phyloP scores from a whole-genome alignment of 1,139 yeast species.

The Ogataea hybrid region DNA sequence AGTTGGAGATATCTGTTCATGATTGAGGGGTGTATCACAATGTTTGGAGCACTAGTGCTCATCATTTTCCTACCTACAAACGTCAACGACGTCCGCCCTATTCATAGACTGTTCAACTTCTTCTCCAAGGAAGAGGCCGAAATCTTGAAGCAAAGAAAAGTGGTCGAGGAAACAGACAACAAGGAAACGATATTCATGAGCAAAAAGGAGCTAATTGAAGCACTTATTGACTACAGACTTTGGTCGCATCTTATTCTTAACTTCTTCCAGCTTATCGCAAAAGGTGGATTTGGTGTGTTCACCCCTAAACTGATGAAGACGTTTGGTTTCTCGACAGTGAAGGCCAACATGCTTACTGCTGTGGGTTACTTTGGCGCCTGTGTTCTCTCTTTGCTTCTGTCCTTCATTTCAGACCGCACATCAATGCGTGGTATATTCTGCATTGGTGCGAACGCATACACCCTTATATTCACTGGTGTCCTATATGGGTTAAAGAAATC shows the following conservation, averaged over 20 bases:
- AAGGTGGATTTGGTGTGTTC: conserved; percentile 1
- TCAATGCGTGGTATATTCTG: conserved; percentile 1
- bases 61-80: conserved; percentile 41
- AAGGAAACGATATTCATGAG: conserved; percentile 40
- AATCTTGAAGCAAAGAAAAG: conserved; percentile 40
- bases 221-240: conserved; percentile 1
- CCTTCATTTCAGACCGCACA: conserved; percentile 1
- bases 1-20: conserved; percentile 53
- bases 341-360: conserved; percentile 1
- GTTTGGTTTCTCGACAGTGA: conserved; percentile 1
- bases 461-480: conserved; percentile 1
- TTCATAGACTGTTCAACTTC: conserved; percentile 34
- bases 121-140: conserved; percentile 44
- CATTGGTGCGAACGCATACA: conserved; percentile 1
- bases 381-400: conserved; percentile 1
- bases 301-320: conserved; percentile 1
- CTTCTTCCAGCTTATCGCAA: conserved; percentile 1
- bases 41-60: conserved; percentile 33
- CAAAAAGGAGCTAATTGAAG: conserved; percentile 1
- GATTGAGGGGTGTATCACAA: conserved; percentile 47
- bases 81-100: conserved; percentile 37
- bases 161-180: conserved; percentile 44
- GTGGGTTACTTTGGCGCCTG: conserved; percentile 1
- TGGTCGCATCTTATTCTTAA: conserved; percentile 1
- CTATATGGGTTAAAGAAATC: conserved; percentile 1